A percentile compares a stretch with the other conserved stretches of the same genome.
Evolutionary conservation across 257 asterid species (phyloP).

Genomic region (Apocynum venetum): DNA sequence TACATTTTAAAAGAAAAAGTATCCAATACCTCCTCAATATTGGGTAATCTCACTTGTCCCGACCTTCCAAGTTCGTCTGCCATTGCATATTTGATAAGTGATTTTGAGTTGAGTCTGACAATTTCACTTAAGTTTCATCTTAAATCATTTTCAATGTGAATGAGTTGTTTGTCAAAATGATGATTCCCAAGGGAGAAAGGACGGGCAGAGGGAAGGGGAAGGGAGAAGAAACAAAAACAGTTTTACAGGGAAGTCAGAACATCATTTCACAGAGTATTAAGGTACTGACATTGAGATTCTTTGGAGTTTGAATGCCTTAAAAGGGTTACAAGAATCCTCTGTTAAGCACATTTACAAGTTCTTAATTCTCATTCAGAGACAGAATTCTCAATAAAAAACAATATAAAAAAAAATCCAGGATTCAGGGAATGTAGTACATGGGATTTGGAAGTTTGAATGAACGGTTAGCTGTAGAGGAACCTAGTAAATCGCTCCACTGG

Average conservation of each 20-base stretch:
- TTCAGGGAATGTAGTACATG: conserved; percentile 66
- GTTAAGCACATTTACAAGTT: background rate
- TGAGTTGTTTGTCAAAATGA: too few species aligned
- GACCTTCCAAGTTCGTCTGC: too few species aligned
- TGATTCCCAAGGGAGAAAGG: too few species aligned
- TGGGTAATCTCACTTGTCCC: too few species aligned
- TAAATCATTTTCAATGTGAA: too few species aligned
- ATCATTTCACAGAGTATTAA: background rate
- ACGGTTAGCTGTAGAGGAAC: conserved; percentile 46
- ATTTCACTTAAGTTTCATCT: too few species aligned
- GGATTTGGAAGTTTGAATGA: conserved; percentile 86
- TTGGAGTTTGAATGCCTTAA: background rate
- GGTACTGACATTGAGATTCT: background rate
- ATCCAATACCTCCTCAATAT: too few species aligned
- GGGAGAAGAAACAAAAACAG: background rate
- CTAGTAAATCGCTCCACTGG: conserved; percentile 83
- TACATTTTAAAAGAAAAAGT: too few species aligned
- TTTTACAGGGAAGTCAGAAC: background rate
- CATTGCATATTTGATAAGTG: too few species aligned
- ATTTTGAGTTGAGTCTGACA: too few species aligned
- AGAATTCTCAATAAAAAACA: background rate
- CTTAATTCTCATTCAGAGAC: background rate
- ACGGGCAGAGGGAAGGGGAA: too few species aligned
- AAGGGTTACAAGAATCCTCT: background rate
- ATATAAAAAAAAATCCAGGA: background rate